Conservation (phyloP, 2,329 filamentous ascomycete genomes). For the Fusarium ambrosium region DNA sequence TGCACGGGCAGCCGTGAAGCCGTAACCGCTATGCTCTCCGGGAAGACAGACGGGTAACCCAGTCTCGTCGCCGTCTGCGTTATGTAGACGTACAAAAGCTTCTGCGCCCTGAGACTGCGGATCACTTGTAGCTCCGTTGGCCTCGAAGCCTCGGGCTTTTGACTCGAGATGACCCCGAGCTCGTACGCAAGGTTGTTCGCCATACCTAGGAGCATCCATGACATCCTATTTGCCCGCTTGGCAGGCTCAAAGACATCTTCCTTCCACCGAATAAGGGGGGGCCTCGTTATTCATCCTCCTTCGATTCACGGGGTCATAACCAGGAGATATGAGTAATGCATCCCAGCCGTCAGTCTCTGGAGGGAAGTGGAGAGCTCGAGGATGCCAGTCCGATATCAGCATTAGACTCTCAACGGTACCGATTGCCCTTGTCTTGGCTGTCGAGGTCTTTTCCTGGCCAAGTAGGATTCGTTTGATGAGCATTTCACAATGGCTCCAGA, state of each 20-base stretch:
- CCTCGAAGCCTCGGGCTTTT: not conserved
- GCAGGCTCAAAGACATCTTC: slow-evolving; percentile 46
- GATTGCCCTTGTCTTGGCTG: slow-evolving; percentile 32
- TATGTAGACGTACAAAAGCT: slow-evolving; percentile 38
- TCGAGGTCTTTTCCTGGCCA: slow-evolving; percentile 41
- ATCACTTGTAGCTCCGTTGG: not conserved
- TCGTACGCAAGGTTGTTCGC: slow-evolving; percentile 39
- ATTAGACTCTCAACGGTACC: slow-evolving; percentile 40
- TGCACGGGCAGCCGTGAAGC: slow-evolving; percentile 1
- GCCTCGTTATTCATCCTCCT: slow-evolving; percentile 36
- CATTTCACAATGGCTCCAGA: slow-evolving; percentile 41
- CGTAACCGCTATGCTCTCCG: slow-evolving; percentile 17
- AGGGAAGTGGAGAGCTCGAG: slow-evolving; percentile 39
- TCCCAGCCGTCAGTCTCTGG: slow-evolving; percentile 44
- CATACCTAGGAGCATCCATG: slow-evolving; percentile 46
- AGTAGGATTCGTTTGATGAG: slow-evolving; percentile 37
- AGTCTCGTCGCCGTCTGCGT: slow-evolving; percentile 32
- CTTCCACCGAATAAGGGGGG: slow-evolving; percentile 40
- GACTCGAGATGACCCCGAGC: slow-evolving; percentile 33
- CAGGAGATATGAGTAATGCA: slow-evolving; percentile 31
- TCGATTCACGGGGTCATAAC: slow-evolving; percentile 36
- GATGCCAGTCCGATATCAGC: slow-evolving; percentile 45
- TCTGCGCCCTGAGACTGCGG: slow-evolving; percentile 24
- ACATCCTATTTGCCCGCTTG: slow-evolving; percentile 44
- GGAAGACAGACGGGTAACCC: slow-evolving; percentile 22